Evolutionary conservation across 2,329 filamentous ascomycete species (phyloP), one percentile per base, ranked within the genome.

Genomic region (Malbranchea cinnamomea): DNA sequence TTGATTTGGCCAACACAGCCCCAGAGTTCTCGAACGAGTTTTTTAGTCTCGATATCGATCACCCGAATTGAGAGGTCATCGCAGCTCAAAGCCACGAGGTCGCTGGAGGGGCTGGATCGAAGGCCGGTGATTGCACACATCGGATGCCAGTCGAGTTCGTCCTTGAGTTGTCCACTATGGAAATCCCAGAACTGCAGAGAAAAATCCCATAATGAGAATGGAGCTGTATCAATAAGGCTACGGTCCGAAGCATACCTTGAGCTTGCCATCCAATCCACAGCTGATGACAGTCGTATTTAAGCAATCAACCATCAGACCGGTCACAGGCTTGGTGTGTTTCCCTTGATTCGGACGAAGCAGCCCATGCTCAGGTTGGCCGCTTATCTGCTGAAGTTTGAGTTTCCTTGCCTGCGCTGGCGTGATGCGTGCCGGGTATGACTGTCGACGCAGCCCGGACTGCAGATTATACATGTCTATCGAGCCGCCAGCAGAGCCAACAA

Each of bases 401-500:
- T 81, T 78, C 41, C 78, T 75, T 2, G 80, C 78, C 55, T 92
- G 82, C 0, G 73, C 71, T 2, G 78, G 78, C 1, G 78, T 85
- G 26, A 91, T 55, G 25, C 69, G 71, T 6, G 82, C 74, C 0
- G 89, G 89, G 52, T 92, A 98, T 11, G 78, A 73, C 47, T 91
- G 83, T 34, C 87, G 75, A 53, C 91, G 82, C 12, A 77, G 63
- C 25, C 89, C 89, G 25, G 89, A 95, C 52, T 98, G 89, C 35
- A 98, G 62, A 50, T 98, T 98, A 68, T 80, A 95, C 78, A 92
- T 87, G 52, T 94, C 84, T 33, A 98, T 75, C 19, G 74, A 71
- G 23, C 89, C 89, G 21, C 68, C 74, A 17, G 72, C 73, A 1
- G 87, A 94, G 1, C 89, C 89, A 13, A 98, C 67, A 4, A 95